Evolutionary conservation across 2,329 filamentous ascomycete genomes (phyloP).

Genomic region (Aspergillus oerlinghausenensis): DNA sequence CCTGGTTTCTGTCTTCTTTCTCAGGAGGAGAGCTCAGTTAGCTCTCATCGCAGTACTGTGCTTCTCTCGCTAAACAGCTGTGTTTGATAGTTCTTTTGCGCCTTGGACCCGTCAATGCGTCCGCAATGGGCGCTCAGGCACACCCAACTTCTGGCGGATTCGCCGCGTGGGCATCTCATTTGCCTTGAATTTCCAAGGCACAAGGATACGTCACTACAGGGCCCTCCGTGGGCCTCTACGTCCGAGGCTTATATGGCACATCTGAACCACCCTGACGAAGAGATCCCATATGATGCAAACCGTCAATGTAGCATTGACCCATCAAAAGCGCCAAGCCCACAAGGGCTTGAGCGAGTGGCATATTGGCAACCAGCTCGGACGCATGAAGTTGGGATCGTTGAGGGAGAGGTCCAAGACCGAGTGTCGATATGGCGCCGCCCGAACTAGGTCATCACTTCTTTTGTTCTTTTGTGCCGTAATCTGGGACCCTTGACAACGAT

Average conservation of each 20-base stretch:
- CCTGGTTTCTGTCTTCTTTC: too few relatives aligned
- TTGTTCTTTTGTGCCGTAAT: background rate
- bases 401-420: conserved; percentile 38
- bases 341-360: conserved; percentile 44
- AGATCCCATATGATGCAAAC: conserved; percentile 57
- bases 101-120: conserved; percentile 52
- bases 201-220: conserved; percentile 60
- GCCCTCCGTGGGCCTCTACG: conserved; percentile 69
- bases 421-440: conserved; percentile 42
- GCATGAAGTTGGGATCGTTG: conserved; percentile 50
- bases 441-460: conserved; percentile 12
- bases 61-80: background rate
- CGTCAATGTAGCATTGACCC: conserved; percentile 48
- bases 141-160: conserved; percentile 49
- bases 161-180: conserved; percentile 48
- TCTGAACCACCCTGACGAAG: conserved; percentile 64
- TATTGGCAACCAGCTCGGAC: conserved; percentile 55
- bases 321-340: conserved; percentile 38
- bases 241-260: conserved; percentile 68
- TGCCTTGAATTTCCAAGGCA: conserved; percentile 74
- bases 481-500: background rate
- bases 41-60: background rate
- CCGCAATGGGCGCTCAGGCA: conserved; percentile 55
- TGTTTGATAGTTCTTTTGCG: conserved; percentile 56
- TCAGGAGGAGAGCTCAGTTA: background rate